Evolutionary conservation across 306 rosid genomes (phyloP), one percentile per base, ranked within the genome.

Genomic region (Prinsepia uniflora): DNA sequence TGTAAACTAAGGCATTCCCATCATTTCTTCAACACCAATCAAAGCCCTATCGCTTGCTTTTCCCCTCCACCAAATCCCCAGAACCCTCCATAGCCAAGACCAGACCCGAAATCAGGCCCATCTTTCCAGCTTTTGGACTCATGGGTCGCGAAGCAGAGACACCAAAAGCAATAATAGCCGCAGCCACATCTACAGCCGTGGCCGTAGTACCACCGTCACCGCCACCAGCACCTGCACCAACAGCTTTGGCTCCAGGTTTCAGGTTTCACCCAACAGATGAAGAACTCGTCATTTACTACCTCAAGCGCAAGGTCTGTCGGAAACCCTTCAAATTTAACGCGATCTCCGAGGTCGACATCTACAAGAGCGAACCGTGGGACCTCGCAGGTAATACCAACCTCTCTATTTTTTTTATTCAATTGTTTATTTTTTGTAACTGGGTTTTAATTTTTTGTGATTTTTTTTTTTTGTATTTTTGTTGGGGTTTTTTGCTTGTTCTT

Each of bases 361-460:
- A 95, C 87, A 87, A 81, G 66, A 91, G 97, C 81, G 99, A 95
- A 69, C 99, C 99, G 46, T 91, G 97, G 99, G 96, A 91, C 87
- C 91, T 95, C 18, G 84, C 96, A 64, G 97, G 99, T 95, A 6
- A 67, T 39, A 71, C 53, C 8, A 62, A 44, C 54, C 52, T 7
- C 19, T 71, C 39, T 11, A 34, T 24, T 12, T 59, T 65, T 61
- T 75, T 18, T 7, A 7, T 9, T 44, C 59, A 46, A 46, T 22
- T 11, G n/a, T 45, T 58, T 18, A 10, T 71, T 49, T 75, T 74
- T 20, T 40, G 30, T 14, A 7, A 50, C 63, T 73, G 53, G 64
- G 30, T 52, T 44, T 67, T 39, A 48, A 9, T 9, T 40, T 6
- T 76, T 64, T 65, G 72, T 56, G 70, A 71, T 3, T 41, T 0